Evolutionary conservation across 2,329 filamentous ascomycete genomes (phyloP), one percentile per base, ranked within the genome.

Genomic region (Exophiala calicioides): DNA sequence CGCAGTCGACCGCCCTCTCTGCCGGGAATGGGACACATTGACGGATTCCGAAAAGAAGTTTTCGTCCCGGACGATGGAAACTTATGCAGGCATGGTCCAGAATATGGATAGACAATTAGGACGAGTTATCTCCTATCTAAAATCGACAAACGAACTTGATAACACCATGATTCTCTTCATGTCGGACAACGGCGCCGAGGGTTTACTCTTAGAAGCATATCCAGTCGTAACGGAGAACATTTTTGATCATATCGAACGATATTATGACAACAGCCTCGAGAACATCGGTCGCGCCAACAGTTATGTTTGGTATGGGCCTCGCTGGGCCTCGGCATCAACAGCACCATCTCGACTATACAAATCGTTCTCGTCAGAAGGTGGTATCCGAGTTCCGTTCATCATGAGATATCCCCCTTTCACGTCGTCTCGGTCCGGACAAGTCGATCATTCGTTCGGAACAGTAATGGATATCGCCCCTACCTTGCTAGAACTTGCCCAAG

Each of bases 391-490:
- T 18, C 60, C 60, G 12, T 62, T 56, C 23, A 53, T 62, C 5
- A 16, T 60, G 19, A 37, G 45, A 12, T 50, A 50, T 23, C 51
- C 51, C 12, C 34, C 36, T 13, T 46, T 53, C 23, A 50, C 46
- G 15, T 19, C 19, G 5, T 19, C 29, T 1, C 40, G 21, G 27
- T 64, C 51, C 20, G 56, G 58, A 2, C 63, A 65, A 0, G 76
- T 61, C 31, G 55, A 56, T 39, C 49, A 47, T 9, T 57, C 55
- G 10, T 62, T 61, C 30, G 49, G 57, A 1, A 67, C 68, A 1
- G 63, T 73, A 1, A 66, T 72, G 50, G 62, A 67, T n/a, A 55
- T 69, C 15, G 41, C 59, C 0, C 66, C 66, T 0, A 70, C 66
- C 0, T 52, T 69, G 3, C 57, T 70, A 2, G 63, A 68, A 3